Evolutionary conservation across 305 asterid genomes (phyloP), one percentile per base, ranked within the genome.

Genomic region (Solanum aculeatissimum): DNA sequence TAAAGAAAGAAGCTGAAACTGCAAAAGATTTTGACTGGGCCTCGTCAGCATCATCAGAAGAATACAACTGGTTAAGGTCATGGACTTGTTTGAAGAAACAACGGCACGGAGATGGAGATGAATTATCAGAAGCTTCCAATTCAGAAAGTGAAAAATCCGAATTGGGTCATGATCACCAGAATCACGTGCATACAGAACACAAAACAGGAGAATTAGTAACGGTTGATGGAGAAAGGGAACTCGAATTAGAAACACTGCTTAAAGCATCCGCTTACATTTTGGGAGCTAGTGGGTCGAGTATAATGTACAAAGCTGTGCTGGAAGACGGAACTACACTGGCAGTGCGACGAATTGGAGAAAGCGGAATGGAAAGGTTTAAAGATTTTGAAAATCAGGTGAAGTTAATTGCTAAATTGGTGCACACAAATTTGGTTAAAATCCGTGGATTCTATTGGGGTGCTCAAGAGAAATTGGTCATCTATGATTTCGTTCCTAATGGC

Each of bases 401-500:
- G 15, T 85, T 89, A 1, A 92, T 95, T 14, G 93, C 97, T 1
- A 95, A 93, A 53, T 82, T 95, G 92, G 90, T 92, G 57, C 99
- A 95, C 81, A 97, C 97, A 16, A 95, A 95, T 80, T 84, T 95
- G 87, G 96, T 95, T 9, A 91, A 90, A 74, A 91, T 95, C 65
- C 94, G 97, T 25, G 98, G 99, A 9, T 95, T 95, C 89, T 95
- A 92, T 4, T 95, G 99, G 99, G 99, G 97, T 6, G 85, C 88
- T 1, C 97, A 95, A 18, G 99, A 95, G 91, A 95, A 95, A 84
- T 92, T 95, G 82, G 92, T 95, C 81, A 94, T 95, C 89, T 95
- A 95, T 15, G 99, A 95, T 69, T 95, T 92, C 23, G 97, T 94
- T 47, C 95, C 99, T 8, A 93, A 95, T 82, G 97, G 94, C 9